Evolutionary conservation across 2,329 filamentous ascomycete genomes (phyloP).

Genomic region (Ascochyta clinopodiicola): DNA sequence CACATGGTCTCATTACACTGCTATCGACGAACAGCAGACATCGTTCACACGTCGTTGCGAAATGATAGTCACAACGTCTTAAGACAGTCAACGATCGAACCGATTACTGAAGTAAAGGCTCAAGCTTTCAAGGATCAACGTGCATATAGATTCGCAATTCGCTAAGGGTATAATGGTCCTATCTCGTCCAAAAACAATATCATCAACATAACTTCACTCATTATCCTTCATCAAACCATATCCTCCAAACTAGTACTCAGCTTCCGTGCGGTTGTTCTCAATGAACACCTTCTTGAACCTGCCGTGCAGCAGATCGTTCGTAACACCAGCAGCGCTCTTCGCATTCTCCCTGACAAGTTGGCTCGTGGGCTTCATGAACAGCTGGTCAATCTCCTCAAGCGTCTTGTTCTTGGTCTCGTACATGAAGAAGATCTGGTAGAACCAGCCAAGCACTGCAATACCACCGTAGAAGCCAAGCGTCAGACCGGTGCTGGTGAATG

Average conservation of each 20-base stretch:
- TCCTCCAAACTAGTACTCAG: conserved; percentile 2
- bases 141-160: background rate
- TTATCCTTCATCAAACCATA: background rate
- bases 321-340: conserved; percentile 53
- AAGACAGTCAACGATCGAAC: too few relatives aligned
- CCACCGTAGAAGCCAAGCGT: conserved; percentile 76
- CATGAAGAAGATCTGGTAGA: conserved; percentile 79
- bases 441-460: conserved; percentile 72
- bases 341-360: conserved; percentile 62
- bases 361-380: conserved; percentile 69
- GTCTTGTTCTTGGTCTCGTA: conserved; percentile 74
- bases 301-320: conserved; percentile 53
- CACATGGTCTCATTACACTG: too few relatives aligned
- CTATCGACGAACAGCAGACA: too few relatives aligned
- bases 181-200: background rate
- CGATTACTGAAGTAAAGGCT: too few relatives aligned
- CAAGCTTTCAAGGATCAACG: background rate
- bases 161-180: conserved; percentile 11
- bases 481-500: conserved; percentile 71
- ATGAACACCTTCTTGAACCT: conserved; percentile 58
- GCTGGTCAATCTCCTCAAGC: conserved; percentile 73
- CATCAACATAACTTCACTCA: background rate
- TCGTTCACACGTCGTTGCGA: too few relatives aligned
- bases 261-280: conserved; percentile 33
- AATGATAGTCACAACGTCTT: too few relatives aligned